A percentile compares a stretch with the other conserved stretches of the same genome.
phyloP scores from a whole-genome alignment of 2,329 filamentous ascomycete genomes.

The Aspergillus sp. region DNA sequence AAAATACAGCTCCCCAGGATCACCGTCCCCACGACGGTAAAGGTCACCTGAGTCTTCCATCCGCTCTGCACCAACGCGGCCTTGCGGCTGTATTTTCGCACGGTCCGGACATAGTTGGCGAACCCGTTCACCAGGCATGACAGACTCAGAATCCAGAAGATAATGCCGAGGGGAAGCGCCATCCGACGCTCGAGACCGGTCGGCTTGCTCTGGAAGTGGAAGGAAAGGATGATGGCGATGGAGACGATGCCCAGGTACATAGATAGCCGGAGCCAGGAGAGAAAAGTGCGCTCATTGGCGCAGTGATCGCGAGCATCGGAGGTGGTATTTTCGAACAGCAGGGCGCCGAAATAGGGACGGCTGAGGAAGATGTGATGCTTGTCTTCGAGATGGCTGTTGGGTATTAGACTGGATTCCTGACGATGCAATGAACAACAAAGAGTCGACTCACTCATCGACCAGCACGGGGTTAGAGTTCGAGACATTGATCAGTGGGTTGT shows the following conservation, averaged over 20 bases:
- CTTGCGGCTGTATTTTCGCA: slow-evolving; percentile 76
- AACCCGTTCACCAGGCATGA: slow-evolving; percentile 74
- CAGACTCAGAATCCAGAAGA: slow-evolving; percentile 83
- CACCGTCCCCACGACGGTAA: slow-evolving; percentile 40
- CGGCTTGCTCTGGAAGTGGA: slow-evolving; percentile 78
- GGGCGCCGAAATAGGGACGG: slow-evolving; percentile 54
- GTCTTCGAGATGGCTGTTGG: slow-evolving; percentile 28
- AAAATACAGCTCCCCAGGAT: slow-evolving; percentile 46
- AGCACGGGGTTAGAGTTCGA: slow-evolving; percentile 48
- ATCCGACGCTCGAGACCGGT: slow-evolving; percentile 69
- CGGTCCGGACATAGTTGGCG: slow-evolving; percentile 79
- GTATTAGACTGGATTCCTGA: not conserved
- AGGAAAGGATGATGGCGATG: slow-evolving; percentile 86
- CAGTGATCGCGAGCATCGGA: slow-evolving; percentile 66
- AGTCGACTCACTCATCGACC: slow-evolving; percentile 44
- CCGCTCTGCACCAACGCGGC: slow-evolving; percentile 87
- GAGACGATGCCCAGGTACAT: slow-evolving; percentile 90
- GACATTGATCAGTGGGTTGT: slow-evolving; percentile 54
- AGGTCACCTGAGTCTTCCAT: slow-evolving; percentile 86
- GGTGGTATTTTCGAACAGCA: slow-evolving; percentile 65
- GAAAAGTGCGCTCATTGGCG: slow-evolving; percentile 70
- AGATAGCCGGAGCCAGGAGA: slow-evolving; percentile 84
- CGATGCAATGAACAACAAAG: not conserved
- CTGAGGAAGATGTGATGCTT: slow-evolving; percentile 48
- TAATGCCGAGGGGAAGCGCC: slow-evolving; percentile 75